phyloP scores from a whole-genome alignment of 495 filamentous ascomycete genomes.

The Mytilinidion resinicola region DNA sequence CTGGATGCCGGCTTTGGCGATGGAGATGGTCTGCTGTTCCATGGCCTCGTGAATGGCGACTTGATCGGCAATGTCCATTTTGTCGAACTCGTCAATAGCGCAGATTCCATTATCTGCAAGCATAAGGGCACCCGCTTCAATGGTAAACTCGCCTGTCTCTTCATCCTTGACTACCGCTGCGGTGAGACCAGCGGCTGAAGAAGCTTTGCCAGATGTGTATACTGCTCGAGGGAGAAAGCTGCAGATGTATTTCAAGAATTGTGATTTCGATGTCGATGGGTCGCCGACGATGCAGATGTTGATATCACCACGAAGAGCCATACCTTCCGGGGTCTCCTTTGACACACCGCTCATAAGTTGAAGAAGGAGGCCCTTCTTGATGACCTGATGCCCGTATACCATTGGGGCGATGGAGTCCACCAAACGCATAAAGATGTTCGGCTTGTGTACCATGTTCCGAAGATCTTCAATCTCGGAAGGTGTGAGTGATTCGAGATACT shows the following conservation, averaged over 20 bases:
- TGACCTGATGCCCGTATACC: conserved; percentile 93
- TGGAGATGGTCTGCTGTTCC: conserved; percentile 99
- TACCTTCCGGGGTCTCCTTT: conserved; percentile 84
- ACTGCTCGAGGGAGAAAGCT: conserved; percentile 92
- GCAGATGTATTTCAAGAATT: conserved; percentile 98
- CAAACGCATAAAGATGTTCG: conserved; percentile 89
- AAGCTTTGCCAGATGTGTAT: conserved; percentile 97
- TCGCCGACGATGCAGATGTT: conserved; percentile 99
- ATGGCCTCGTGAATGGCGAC: conserved; percentile 99
- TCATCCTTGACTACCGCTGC: conserved; percentile 97
- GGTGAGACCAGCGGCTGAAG: conserved; percentile 93
- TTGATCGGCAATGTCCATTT: conserved; percentile 97
- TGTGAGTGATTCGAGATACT: conserved; percentile 75
- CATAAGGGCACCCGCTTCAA: conserved; percentile 98
- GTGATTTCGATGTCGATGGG: conserved; percentile 95
- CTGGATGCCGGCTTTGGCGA: conserved; percentile 97
- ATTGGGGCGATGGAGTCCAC: conserved; percentile 95
- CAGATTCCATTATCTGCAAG: conserved; percentile 95
- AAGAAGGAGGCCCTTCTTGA: conserved; percentile 93
- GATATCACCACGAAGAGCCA: conserved; percentile 92
- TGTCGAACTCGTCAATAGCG: conserved; percentile 99
- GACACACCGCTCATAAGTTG: conserved; percentile 89
- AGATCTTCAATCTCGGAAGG: conserved; percentile 84
- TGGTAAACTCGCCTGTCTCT: conserved; percentile 97
- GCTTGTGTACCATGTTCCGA: conserved; percentile 85